Evolutionary conservation across 225 moss, liverwort and hornwort genomes (phyloP).

Genomic region (Physcomitrium patens): DNA sequence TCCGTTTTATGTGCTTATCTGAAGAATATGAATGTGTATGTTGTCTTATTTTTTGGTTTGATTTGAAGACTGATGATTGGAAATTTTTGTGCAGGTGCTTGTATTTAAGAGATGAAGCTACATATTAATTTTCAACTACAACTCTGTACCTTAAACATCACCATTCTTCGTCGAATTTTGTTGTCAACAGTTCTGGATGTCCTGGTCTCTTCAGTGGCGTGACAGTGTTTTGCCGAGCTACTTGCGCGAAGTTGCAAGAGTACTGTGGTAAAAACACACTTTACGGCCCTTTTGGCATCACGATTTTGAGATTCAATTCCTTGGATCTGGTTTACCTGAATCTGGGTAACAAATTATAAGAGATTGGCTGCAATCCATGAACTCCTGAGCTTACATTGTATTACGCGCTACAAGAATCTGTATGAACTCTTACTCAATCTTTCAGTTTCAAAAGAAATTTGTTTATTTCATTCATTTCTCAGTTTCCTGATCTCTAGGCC

Average conservation of each 20-base stretch:
- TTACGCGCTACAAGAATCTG: constrained; percentile 23
- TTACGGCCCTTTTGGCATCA: constrained; percentile 31
- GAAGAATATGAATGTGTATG: no score
- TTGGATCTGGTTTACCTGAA: constrained; percentile 53
- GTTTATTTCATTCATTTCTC: not conserved
- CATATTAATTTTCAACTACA: constrained; percentile 43
- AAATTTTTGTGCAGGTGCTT: constrained; percentile 65
- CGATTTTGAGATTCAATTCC: constrained; percentile 44
- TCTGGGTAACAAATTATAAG: constrained; percentile 54
- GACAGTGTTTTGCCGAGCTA: constrained; percentile 49
- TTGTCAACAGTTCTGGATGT: constrained; percentile 42
- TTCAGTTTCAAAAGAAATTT: not conserved
- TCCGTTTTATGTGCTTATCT: no score
- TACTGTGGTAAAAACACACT: constrained; percentile 46
- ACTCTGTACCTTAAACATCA: constrained; percentile 30
- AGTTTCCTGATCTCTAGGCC: constrained; percentile 4
- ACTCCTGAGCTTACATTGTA: constrained; percentile 34
- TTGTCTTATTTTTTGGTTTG: not conserved
- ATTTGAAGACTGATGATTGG: constrained; percentile 49
- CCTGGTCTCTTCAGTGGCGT: constrained; percentile 40
- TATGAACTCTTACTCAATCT: constrained; percentile 28
- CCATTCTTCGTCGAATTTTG: constrained; percentile 43
- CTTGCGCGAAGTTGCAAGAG: constrained; percentile 45
- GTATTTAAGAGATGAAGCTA: constrained; percentile 49
- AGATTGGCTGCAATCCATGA: constrained; percentile 33